Percentiles rank a stretch among this genome's conserved stretches.
Evolutionary conservation across 441 rosid genomes (phyloP).

Genomic region (Raphanus hybrid): DNA sequence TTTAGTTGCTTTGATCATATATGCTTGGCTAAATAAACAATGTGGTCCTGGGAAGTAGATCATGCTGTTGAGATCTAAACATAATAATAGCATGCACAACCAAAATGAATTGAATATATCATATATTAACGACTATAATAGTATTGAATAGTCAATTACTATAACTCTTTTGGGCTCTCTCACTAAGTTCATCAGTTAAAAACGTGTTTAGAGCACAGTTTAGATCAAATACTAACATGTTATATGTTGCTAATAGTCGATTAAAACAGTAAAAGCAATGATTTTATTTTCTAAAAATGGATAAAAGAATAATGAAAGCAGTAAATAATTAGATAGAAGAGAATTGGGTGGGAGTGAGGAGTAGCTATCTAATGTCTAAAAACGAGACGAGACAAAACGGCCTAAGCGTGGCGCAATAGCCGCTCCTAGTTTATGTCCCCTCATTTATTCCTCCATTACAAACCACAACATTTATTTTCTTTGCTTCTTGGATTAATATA

Average conservation of each 20-base stretch:
- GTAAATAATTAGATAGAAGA: constrained; percentile 3
- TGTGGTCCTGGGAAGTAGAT: constrained; percentile 27
- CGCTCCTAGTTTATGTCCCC: constrained; percentile 53
- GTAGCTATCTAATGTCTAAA: constrained; percentile 43
- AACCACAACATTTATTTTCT: neutral
- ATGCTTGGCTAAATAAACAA: constrained; percentile 23
- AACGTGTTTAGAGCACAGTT: neutral
- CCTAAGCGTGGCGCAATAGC: constrained; percentile 51
- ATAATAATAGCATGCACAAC: neutral
- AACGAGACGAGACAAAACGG: constrained; percentile 55
- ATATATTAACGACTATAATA: neutral
- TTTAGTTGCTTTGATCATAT: neutral
- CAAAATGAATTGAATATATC: neutral
- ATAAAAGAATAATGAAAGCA: constrained; percentile 14
- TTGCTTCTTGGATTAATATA: neutral
- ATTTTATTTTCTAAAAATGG: constrained; percentile 1
- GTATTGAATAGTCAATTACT: neutral
- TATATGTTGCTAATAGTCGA: neutral
- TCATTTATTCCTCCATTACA: constrained; percentile 48
- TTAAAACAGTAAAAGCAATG: neutral
- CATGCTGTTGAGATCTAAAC: constrained; percentile 22
- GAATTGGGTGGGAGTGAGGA: constrained; percentile 28
- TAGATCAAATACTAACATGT: neutral
- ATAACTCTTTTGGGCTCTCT: neutral
- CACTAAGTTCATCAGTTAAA: neutral